Base-by-base conservation (phyloP, 2,329 filamentous ascomycete species). In the Escovopsis weberi region DNA sequence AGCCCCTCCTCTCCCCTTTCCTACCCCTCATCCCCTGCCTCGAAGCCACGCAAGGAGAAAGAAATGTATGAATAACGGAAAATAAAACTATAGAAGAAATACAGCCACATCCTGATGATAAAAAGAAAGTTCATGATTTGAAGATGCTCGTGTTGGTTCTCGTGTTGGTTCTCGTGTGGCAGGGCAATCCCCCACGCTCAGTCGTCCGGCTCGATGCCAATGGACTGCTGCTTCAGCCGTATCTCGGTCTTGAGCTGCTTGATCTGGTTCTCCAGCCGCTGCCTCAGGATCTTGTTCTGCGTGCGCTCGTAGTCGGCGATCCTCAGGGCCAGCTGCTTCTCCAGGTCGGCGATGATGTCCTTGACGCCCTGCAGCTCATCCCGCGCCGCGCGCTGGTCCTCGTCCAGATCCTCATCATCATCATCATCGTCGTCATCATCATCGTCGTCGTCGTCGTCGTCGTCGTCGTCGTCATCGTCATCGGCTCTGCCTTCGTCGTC, bases 291-390 rank as follows among this genome's bases (percentile, higher is more conserved):
- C 45, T 62, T 61, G 51, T 69, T 70, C 4, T 54, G 55, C 26
- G 65, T 65, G 35, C 56, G 60, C 15, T 60, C 59, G 39, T 70
- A 58, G 49, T 72, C 65, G 5, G 57, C 59, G 50, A 70, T 61
- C 42, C 67, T 61, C 33, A 58, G 56, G 33, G 62, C 60, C 15
- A 75, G 64, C 51, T 70, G 63, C 53, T 66, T 70, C 55, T 72
- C 64, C 45, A 77, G 62, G 41, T 70, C 65, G 39, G 65, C 61
- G 41, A 75, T 69, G 48, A 75, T 72, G 50, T 71, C 70, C 50
- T 69, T 67, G 47, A 74, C 67, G 46, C 72, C 71, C 48, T 72
- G 67, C 47, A 69, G 63, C 47, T 74, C 66, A 38, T 73, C 68
- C 18, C 63, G 61, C 42, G 64, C 60, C 4, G 67, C 66, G 36